These are phyloP conservation scores for Xylaria palmicola DNA, from an alignment of 495 filamentous ascomycete genomes.

Conservation along the genomic window DNA sequence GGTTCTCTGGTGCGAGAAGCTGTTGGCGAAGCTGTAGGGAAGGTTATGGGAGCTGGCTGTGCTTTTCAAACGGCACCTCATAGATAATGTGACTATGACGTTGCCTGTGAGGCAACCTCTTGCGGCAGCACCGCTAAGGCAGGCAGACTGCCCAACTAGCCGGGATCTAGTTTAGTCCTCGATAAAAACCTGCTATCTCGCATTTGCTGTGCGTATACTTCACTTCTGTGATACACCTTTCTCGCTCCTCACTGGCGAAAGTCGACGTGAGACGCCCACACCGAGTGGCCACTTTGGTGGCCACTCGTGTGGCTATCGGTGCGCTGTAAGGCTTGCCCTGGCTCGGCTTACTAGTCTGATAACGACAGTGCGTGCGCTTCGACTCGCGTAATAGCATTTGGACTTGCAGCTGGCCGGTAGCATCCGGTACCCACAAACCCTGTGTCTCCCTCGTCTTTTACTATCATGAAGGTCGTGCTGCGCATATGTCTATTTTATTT, in stretches of 20 bases:
- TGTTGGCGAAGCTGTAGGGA: background rate
- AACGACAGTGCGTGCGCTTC: background rate
- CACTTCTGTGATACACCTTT: background rate
- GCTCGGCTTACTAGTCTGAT: slow-evolving; percentile 9
- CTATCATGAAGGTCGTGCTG: background rate
- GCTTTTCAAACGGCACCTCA: background rate
- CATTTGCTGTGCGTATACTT: background rate
- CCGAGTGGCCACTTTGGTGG: background rate
- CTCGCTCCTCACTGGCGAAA: background rate
- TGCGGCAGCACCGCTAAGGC: background rate
- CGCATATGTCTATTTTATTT: background rate
- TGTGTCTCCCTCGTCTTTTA: background rate
- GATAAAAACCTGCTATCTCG: background rate
- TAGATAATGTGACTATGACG: background rate
- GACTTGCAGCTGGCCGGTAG: background rate
- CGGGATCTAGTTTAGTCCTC: background rate
- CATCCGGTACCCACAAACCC: slow-evolving; percentile 9
- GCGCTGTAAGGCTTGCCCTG: background rate
- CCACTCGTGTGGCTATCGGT: background rate
- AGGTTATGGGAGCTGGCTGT: background rate
- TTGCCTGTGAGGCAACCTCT: background rate
- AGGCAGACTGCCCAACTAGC: background rate
- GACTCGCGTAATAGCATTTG: slow-evolving; percentile 1
- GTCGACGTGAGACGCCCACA: slow-evolving; percentile 2
- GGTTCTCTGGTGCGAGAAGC: background rate